Evolutionary conservation across 495 filamentous ascomycete genomes (phyloP), one percentile per base, ranked within the genome.

Genomic region (Echria macrotheca): DNA sequence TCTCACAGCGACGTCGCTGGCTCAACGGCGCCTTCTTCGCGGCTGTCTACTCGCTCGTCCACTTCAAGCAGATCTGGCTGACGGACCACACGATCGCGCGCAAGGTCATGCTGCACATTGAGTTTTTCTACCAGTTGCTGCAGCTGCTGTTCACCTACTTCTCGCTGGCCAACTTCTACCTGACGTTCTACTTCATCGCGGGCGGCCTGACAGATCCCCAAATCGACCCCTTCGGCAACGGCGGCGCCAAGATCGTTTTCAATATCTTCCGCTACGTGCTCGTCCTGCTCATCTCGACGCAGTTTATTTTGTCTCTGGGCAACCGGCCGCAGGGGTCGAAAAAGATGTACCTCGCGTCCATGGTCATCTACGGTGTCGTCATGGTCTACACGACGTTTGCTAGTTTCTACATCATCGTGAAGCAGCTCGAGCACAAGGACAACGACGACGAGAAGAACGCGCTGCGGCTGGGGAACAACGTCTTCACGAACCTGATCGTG

Each of bases 21-120:
- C 80, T 99, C 19, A 99, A 99, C 67, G 94, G 94, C 57, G 94
- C 94, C 46, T 96, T 97, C 75, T 99, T 99, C 66, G 94, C 94
- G 1, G 93, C 94, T 46, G 91, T 96, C 33, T 99, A 96, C 71
- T 97, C 93, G 4, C 83, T 97, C 7, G 85, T 96, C 39, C 94
- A 99, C 69, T 93, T 91, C 56, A 80, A 73, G 46, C 94, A 97
- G 71, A 81, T 99, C 63, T 96, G 93, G 91, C 64, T 64, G 44
- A 99, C 94, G 10, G 93, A 96, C 66, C 94, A 99, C 65, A 93
- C 88, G 2, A 48, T 96, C 8, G 71, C 81, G 15, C 84, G 94
- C 38, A 99, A 99, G 67, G 76, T 95, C 35, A 77, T 97, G 38
- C 76, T 99, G 28, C 90, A 97, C 65, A 83, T 97, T 56, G 94